Conservation (phyloP, 2,329 filamentous ascomycete genomes). For the Colletotrichum sp. region DNA sequence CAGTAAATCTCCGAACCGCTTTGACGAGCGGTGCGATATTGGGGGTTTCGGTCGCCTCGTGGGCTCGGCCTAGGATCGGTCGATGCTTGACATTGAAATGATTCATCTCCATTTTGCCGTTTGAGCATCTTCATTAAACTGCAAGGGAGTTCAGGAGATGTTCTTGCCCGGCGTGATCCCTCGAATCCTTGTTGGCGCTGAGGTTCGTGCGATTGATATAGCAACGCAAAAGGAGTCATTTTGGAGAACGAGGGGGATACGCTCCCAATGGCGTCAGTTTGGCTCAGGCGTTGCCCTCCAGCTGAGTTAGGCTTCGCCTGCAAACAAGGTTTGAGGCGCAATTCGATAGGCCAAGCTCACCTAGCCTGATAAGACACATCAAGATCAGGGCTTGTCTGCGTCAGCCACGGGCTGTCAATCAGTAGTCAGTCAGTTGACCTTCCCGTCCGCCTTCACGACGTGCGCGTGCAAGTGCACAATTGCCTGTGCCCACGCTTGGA, state of each 20-base stretch:
- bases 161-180: neutral
- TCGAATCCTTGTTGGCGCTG: slow-evolving; percentile 3
- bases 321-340: slow-evolving; percentile 9
- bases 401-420: slow-evolving; percentile 1
- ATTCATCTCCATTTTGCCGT: neutral
- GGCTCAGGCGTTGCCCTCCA: neutral
- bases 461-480: neutral
- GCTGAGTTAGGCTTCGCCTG: neutral
- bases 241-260: neutral
- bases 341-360: neutral
- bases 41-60: slow-evolving; percentile 14
- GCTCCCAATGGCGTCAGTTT: neutral
- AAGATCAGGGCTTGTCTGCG: neutral
- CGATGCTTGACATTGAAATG: slow-evolving; percentile 3
- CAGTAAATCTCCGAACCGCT: slow-evolving; percentile 17
- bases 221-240: slow-evolving; percentile 17
- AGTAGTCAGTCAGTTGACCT: neutral
- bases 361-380: neutral
- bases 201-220: slow-evolving; percentile 22
- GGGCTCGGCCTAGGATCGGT: neutral
- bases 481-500: slow-evolving; percentile 13
- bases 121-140: neutral
- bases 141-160: neutral
- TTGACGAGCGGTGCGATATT: neutral
- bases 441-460: neutral